Evolutionary conservation across 2,329 filamentous ascomycete species (phyloP).

Genomic region (Neurospora sp.): DNA sequence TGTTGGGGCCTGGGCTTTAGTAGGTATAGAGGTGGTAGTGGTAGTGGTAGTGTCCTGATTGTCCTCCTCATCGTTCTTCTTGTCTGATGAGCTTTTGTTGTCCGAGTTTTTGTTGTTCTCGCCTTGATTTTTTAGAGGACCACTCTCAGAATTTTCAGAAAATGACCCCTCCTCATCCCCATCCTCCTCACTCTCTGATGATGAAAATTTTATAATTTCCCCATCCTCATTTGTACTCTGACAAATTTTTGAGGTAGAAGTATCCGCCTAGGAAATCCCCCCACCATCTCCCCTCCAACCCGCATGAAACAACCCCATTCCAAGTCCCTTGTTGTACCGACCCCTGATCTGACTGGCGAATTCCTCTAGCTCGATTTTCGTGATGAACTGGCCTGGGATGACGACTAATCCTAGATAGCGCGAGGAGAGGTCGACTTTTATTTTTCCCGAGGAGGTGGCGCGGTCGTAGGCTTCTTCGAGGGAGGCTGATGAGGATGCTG

Average conservation of each 20-base stretch:
- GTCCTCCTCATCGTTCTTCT: not conserved
- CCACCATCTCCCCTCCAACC: not conserved
- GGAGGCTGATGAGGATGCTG: not conserved
- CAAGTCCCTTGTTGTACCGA: not conserved
- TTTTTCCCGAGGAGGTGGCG: slow-evolving; percentile 27
- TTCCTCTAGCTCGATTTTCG: slow-evolving; percentile 81
- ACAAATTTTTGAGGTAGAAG: too few relatives aligned
- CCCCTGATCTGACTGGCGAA: slow-evolving; percentile 45
- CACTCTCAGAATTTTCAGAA: too few relatives aligned
- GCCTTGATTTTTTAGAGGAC: not conserved
- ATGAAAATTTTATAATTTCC: too few relatives aligned
- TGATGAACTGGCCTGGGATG: slow-evolving; percentile 76
- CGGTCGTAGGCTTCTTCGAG: not conserved
- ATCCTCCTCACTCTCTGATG: not conserved
- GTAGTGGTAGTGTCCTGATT: too few relatives aligned
- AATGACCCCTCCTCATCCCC: not conserved
- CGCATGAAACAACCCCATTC: not conserved
- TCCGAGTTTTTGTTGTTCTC: accelerated
- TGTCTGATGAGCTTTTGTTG: not conserved
- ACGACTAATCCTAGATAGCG: slow-evolving; percentile 85
- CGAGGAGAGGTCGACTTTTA: slow-evolving; percentile 66
- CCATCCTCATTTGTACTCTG: not conserved
- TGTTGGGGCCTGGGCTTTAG: not conserved
- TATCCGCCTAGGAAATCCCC: not conserved
- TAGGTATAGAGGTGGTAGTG: not conserved